Conservation (phyloP, 768 basidiomycete species). For the Collybiopsis confluens region DNA sequence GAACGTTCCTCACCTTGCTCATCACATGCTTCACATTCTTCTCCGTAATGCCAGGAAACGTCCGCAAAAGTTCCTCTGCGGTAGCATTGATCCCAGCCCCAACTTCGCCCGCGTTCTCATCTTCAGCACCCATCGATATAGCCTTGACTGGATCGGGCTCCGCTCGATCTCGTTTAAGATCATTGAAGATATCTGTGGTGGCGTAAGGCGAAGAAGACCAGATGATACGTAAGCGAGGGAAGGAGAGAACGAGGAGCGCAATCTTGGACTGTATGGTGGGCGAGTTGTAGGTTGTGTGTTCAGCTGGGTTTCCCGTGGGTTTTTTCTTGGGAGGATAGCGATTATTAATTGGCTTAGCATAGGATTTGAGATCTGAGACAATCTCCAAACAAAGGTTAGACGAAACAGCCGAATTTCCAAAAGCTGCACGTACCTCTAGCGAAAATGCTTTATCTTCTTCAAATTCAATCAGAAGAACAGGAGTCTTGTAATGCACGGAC, state of each 20-base stretch:
- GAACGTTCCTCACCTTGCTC: conserved; percentile 72
- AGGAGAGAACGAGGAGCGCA: conserved; percentile 82
- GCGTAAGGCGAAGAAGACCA: conserved; percentile 97
- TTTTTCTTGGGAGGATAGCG: conserved; percentile 59
- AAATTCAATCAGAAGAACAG: conserved; percentile 92
- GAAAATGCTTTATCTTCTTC: conserved; percentile 96
- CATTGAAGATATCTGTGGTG: conserved; percentile 87
- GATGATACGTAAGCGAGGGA: conserved; percentile 89
- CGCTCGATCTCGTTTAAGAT: conserved; percentile 73
- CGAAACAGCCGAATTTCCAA: background rate
- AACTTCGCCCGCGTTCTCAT: conserved; percentile 46
- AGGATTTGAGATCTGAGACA: conserved; percentile 63
- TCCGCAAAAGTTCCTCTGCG: conserved; percentile 79
- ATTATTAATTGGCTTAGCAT: conserved; percentile 50
- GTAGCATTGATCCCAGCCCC: conserved; percentile 69
- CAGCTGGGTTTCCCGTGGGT: conserved; percentile 18
- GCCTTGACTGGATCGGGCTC: conserved; percentile 82
- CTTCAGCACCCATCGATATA: conserved; percentile 76
- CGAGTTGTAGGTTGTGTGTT: conserved; percentile 33
- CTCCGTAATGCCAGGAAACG: conserved; percentile 78
- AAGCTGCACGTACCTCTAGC: conserved; percentile 55
- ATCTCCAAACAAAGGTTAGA: conserved; percentile 31
- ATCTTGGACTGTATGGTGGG: conserved; percentile 82
- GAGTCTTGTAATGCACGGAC: conserved; percentile 94
- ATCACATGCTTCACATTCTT: conserved; percentile 86